Evolutionary conservation across 2,329 filamentous ascomycete genomes (phyloP), one percentile per base, ranked within the genome.

Genomic region (Aureobasidium pullulans): DNA sequence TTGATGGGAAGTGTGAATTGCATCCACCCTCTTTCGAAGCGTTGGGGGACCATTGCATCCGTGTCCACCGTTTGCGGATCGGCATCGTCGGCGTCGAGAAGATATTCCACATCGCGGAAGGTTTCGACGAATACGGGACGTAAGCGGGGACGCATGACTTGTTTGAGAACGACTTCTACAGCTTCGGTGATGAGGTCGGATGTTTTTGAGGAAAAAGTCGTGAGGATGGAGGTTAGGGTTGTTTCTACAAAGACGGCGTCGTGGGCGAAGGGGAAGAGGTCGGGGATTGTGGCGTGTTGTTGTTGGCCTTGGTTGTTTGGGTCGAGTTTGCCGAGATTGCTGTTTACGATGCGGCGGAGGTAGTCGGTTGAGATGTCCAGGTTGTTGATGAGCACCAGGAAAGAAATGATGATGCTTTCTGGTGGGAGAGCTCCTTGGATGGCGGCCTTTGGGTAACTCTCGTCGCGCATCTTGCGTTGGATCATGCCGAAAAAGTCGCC

Each of bases 401-500:
- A 99, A 4, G 88, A 81, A 54, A 97, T 84, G 64, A 96, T 88
- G 66, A 87, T 90, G 66, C 91, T 86, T 71, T 99, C 94, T 0
- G 92, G 90, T 0, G 93, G 93, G 46, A 92, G 81, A 0, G 85
- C 88, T 40, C 91, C 91, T 71, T 90, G 86, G 1, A 92, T 83
- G 0, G 84, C 77, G 1, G 90, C 80, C 68, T 88, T 90, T 0
- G 93, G 94, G 69, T 96, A 97, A 62, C 87, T 88, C 72, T 99
- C 94, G 70, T 97, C 91, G 46, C 91, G 85, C 94, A 99, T 97
- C 74, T 96, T 96, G 61, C 93, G 87, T 72, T 97, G 93, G 40
- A 96, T 86, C 91, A 99, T 96, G 67, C 90, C 90, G 64, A 97
- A 86, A 70, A 97, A 99, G 72, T 99, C 94, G 3, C 86, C 85